phyloP scores from a whole-genome alignment of 2,329 filamentous ascomycete genomes.

The Chrysoporthe puriensis region DNA sequence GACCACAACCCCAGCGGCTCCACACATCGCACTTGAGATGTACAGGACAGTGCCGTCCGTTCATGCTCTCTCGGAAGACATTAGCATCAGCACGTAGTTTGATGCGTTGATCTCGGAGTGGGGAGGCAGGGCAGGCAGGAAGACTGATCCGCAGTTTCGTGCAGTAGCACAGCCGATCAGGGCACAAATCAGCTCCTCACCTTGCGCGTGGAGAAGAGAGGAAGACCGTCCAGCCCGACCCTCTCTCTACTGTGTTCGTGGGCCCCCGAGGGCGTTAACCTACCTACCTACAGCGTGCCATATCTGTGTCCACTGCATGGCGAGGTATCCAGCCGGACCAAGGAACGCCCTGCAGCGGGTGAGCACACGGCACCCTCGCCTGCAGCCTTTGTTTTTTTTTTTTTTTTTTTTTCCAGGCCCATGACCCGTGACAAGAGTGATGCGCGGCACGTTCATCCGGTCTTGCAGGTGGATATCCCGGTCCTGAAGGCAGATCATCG shows the following conservation, averaged over 20 bases:
- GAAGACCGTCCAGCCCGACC: too few species aligned
- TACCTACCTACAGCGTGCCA: too few species aligned
- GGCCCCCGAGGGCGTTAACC: too few species aligned
- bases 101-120: background rate
- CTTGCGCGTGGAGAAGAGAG: background rate
- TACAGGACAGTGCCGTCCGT: background rate
- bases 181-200: background rate
- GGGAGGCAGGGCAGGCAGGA: background rate
- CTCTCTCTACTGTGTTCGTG: too few species aligned
- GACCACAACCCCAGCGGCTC: background rate
- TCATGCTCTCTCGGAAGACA: background rate
- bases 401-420: background rate
- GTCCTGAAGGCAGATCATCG: slow-evolving; percentile 2
- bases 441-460: slow-evolving; percentile 18
- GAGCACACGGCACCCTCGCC: background rate
- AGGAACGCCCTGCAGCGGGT: background rate
- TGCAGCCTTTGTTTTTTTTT: background rate
- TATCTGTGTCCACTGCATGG: background rate
- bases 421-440: slow-evolving; percentile 10
- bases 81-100: background rate
- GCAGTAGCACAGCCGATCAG: slow-evolving; percentile 3
- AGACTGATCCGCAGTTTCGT: background rate
- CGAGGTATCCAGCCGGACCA: background rate
- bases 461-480: background rate
- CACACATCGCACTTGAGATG: background rate